Percentiles rank a stretch among this genome's conserved stretches.
Conservation (phyloP, 2,329 filamentous ascomycete genomes). For the Blastomyces parvus region DNA sequence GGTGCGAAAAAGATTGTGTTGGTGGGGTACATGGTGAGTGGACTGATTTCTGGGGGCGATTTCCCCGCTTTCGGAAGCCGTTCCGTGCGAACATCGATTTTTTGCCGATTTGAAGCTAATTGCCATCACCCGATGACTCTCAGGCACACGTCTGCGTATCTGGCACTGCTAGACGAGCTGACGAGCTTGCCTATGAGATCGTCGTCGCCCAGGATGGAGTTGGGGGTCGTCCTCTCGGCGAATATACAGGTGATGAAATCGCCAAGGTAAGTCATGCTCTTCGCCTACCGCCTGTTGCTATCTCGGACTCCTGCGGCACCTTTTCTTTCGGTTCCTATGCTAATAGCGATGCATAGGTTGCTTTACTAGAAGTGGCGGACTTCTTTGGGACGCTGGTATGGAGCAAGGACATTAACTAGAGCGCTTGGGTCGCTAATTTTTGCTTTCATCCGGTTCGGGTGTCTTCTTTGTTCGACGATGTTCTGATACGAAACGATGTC, state of each 20-base stretch:
- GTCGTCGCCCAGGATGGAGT: constrained; percentile 53
- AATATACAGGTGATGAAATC: constrained; percentile 47
- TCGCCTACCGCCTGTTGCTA: background rate
- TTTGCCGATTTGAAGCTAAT: background rate
- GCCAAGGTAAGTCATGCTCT: constrained; percentile 26
- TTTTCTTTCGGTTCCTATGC: background rate
- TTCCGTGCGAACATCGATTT: background rate
- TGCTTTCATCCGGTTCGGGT: background rate
- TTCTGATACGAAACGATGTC: background rate
- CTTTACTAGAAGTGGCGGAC: constrained; percentile 53
- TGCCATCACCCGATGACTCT: background rate
- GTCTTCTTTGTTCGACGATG: background rate
- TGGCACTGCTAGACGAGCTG: constrained; percentile 53
- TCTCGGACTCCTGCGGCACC: background rate
- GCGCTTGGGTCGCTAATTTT: background rate
- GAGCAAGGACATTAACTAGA: constrained; percentile 35
- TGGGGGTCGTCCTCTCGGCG: constrained; percentile 58
- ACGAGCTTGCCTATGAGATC: constrained; percentile 55
- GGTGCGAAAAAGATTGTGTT: constrained; percentile 52
- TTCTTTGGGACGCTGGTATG: constrained; percentile 53
- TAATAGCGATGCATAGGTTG: constrained; percentile 29
- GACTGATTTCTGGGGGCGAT: background rate
- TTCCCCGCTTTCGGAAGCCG: background rate
- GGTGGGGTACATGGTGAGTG: constrained; percentile 24
- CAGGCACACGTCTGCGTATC: constrained; percentile 57